These are phyloP conservation scores for Sporobolomyces phaffii DNA, from an alignment of 768 basidiomycete genomes.

Conservation along the genomic window DNA sequence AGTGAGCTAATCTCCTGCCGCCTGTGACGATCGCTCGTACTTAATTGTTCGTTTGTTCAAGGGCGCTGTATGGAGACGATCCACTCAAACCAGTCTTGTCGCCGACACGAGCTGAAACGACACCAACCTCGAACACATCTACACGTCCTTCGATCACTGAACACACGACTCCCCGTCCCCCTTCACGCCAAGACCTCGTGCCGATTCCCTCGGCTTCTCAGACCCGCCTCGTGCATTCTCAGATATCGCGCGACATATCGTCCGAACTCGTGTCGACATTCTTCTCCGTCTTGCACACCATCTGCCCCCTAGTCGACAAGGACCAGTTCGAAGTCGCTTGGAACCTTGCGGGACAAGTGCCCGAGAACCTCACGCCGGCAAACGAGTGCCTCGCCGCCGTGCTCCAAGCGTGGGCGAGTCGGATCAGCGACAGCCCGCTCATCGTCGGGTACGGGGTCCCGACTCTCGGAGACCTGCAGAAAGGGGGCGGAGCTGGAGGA, in stretches of 20 bases:
- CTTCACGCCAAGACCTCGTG: not conserved
- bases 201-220: not conserved
- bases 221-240: not conserved
- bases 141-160: not conserved
- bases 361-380: slow-evolving; percentile 4
- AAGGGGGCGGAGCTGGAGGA: not conserved
- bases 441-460: slow-evolving; percentile 16
- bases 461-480: slow-evolving; percentile 4
- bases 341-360: slow-evolving; percentile 11
- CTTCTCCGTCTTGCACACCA: slow-evolving; percentile 15
- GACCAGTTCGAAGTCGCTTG: slow-evolving; percentile 5
- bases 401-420: slow-evolving; percentile 28
- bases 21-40: too few relatives aligned
- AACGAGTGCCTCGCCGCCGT: slow-evolving; percentile 26
- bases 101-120: not conserved
- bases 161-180: not conserved
- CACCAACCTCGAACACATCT: not conserved
- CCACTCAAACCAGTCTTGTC: not conserved
- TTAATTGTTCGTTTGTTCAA: too few relatives aligned
- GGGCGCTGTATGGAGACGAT: slow-evolving; percentile 7
- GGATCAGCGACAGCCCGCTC: slow-evolving; percentile 9
- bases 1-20: slow-evolving; percentile 1
- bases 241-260: not conserved
- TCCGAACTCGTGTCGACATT: slow-evolving; percentile 23
- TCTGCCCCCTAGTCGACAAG: slow-evolving; percentile 29